These are phyloP conservation scores for Eustoma russellianum DNA, from an alignment of 257 asterid genomes.

Conservation along the genomic window DNA sequence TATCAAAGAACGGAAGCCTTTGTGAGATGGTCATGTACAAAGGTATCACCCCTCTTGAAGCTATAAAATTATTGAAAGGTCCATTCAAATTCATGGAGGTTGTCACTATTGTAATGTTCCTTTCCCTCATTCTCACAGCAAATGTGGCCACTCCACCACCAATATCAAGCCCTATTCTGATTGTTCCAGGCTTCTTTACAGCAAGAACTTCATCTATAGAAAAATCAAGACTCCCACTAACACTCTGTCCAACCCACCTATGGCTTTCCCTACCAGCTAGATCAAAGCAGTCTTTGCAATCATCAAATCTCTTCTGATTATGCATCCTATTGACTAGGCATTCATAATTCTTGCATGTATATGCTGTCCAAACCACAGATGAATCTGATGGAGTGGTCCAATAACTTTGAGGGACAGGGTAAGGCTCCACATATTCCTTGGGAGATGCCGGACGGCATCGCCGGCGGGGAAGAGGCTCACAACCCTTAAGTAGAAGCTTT, in stretches of 20 bases:
- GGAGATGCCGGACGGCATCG: slow-evolving; percentile 56
- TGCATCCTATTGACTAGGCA: slow-evolving; percentile 38
- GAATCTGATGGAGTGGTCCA: slow-evolving; percentile 57
- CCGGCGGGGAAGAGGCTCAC: slow-evolving; percentile 69
- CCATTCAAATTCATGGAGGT: slow-evolving; percentile 60
- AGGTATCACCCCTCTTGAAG: slow-evolving; percentile 63
- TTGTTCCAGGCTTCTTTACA: slow-evolving; percentile 31
- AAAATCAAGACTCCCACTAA: slow-evolving; percentile 32
- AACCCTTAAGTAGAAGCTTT: slow-evolving; percentile 53
- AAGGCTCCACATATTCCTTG: slow-evolving; percentile 28
- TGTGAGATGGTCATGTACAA: slow-evolving; percentile 60
- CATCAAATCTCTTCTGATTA: slow-evolving; percentile 44
- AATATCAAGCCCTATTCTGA: slow-evolving; percentile 61
- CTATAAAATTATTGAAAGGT: slow-evolving; percentile 60
- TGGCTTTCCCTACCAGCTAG: slow-evolving; percentile 39
- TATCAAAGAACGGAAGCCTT: slow-evolving; percentile 66
- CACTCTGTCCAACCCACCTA: slow-evolving; percentile 29
- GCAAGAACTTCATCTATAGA: slow-evolving; percentile 55
- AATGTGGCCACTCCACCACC: slow-evolving; percentile 79
- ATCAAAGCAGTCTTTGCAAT: slow-evolving; percentile 63
- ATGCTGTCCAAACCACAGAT: slow-evolving; percentile 55
- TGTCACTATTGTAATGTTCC: slow-evolving; percentile 48
- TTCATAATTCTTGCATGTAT: slow-evolving; percentile 41
- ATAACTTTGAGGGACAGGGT: slow-evolving; percentile 41
- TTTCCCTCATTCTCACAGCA: slow-evolving; percentile 64